Base-by-base conservation (phyloP, 257 asterid species). In the Solanum ahanhuiri region DNA sequence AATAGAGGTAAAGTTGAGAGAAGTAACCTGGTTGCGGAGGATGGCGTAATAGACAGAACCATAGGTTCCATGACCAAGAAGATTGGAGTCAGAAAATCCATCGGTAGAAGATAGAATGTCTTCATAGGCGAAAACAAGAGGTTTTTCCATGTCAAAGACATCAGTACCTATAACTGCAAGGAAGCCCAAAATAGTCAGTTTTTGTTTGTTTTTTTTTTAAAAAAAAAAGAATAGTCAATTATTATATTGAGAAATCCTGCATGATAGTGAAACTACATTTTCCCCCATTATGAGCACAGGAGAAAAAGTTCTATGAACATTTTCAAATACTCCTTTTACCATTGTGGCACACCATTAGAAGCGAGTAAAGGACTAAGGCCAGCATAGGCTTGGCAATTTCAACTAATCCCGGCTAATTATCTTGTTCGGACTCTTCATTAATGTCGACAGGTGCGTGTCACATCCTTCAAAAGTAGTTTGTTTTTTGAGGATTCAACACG, bases 101-200 rank as follows among this genome's bases (percentile, higher is more conserved):
- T 93, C 98, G 0, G 99, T 94, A 15, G 96, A 90, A 83, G 93
- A 89, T 15, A 92, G 86, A 87, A 96, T 90, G 85, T 94, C 99
- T 85, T 92, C 94, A 4, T 93, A 94, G 33, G 92, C 54, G 87
- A 95, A 93, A 89, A 94, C 94, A 28, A 94, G 89, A 3, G 98
- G 98, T 87, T 96, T 96, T 91, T 96, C 99, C 94, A 95, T 89
- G 83, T 94, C 98, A 90, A 96, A 93, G 30, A 96, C 95, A 89
- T 91, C 97, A 22, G 94, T 91, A 81, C 94, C 97, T 77, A 95
- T 94, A 87, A 94, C 99, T 96, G 96, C 91, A 91, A n/a, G 35
- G 41, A 86, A 83, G 87, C 45, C 83, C 64, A 86, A 70, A 71
- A 83, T 28, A 72, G 51, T 72, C 81, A 10, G 17, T 72, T 72